Evolutionary conservation across 345 rosid species (phyloP).

Genomic region (Salix exigua): DNA sequence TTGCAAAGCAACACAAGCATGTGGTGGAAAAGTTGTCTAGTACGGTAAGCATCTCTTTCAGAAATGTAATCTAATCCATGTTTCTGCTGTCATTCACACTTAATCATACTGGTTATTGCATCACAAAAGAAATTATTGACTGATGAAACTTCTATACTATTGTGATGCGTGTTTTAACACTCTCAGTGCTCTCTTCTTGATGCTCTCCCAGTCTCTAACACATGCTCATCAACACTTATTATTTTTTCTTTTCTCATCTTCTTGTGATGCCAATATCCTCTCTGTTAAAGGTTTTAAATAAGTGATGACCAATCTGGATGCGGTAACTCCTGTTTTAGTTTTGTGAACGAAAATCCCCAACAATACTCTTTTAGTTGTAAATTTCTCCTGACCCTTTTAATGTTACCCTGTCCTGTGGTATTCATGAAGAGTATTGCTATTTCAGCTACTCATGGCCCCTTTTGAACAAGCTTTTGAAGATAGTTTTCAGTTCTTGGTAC

Average conservation of each 20-base stretch:
- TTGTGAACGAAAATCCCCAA: no score
- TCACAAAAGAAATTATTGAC: neutral
- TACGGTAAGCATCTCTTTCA: conserved; percentile 25
- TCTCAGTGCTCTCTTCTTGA: no score
- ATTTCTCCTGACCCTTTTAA: neutral
- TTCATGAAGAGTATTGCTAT: neutral
- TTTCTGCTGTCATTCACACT: neutral
- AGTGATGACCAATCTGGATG: no score
- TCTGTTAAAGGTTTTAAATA: no score
- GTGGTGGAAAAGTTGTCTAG: conserved; percentile 20
- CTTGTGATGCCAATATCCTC: no score
- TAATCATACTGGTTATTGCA: neutral
- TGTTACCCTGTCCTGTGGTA: neutral
- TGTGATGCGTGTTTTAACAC: no score
- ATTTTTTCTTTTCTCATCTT: no score
- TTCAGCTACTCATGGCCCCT: neutral
- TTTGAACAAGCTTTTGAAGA: neutral
- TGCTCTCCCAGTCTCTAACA: no score
- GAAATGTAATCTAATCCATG: neutral
- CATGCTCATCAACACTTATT: no score
- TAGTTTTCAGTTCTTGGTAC: neutral
- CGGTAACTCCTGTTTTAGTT: no score
- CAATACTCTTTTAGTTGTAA: neutral
- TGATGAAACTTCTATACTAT: no score
- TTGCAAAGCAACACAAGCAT: conserved; percentile 52